Evolutionary conservation across 345 rosid genomes (phyloP).

Genomic region (Luvunga scandens): DNA sequence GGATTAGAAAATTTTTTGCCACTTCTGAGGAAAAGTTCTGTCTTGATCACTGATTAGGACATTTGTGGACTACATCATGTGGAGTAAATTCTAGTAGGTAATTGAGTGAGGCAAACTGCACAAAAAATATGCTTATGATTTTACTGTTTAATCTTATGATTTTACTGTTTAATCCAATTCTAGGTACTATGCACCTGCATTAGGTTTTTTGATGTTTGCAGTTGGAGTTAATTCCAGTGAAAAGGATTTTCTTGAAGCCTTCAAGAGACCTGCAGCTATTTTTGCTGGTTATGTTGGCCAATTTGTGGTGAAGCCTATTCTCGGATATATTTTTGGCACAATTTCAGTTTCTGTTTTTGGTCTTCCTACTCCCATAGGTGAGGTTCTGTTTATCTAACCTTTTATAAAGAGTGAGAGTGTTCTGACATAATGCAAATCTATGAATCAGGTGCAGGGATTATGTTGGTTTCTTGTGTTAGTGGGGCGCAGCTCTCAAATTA

Average conservation of each 20-base stretch:
- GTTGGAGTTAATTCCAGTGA: conserved; percentile 90
- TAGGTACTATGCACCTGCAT: conserved; percentile 94
- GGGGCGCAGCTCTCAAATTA: conserved; percentile 96
- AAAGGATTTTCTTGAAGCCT: conserved; percentile 85
- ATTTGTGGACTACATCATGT: neutral
- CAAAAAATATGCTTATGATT: conserved; percentile 10
- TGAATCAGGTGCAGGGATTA: conserved; percentile 79
- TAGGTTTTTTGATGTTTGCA: conserved; percentile 98
- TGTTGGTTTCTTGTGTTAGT: conserved; percentile 95
- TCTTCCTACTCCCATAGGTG: conserved; percentile 83
- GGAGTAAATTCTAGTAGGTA: neutral
- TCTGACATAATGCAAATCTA: conserved; percentile 14
- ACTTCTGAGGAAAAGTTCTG: neutral
- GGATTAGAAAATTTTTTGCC: neutral
- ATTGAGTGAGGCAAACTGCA: neutral
- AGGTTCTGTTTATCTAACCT: conserved; percentile 19
- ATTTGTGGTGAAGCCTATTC: conserved; percentile 76
- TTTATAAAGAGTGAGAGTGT: neutral
- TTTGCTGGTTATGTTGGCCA: conserved; percentile 81
- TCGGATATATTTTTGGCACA: conserved; percentile 78
- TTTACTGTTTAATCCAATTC: conserved; percentile 13
- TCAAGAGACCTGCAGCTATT: conserved; percentile 73
- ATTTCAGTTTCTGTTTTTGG: conserved; percentile 59
- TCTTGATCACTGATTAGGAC: neutral
- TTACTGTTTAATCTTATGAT: conserved; percentile 11